Evolutionary conservation across 1,284 basidiomycete genomes (phyloP).

Genomic region (Calocybe gambosa): DNA sequence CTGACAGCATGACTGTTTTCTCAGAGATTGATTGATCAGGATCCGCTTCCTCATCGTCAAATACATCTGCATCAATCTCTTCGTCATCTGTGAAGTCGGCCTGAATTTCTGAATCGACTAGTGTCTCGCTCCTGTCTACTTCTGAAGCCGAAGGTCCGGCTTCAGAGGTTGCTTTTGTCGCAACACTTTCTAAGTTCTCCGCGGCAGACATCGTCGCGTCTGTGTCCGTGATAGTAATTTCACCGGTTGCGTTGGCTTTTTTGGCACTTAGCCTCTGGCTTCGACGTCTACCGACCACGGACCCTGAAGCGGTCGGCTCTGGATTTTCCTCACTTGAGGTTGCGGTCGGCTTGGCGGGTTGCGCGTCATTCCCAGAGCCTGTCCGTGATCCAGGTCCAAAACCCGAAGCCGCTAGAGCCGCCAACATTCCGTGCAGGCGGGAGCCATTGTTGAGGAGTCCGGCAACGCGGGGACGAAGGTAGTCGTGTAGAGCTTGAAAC

Average conservation of each 20-base stretch:
- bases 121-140: constrained; percentile 42
- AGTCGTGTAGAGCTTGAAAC: constrained; percentile 92
- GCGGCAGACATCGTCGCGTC: constrained; percentile 11
- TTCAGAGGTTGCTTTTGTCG: constrained; percentile 21
- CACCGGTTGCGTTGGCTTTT: constrained; percentile 28
- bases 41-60: constrained; percentile 66
- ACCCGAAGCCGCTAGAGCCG: constrained; percentile 79
- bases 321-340: constrained; percentile 29
- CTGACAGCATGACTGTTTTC: constrained; percentile 82
- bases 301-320: constrained; percentile 20
- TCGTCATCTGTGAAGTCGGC: constrained; percentile 78
- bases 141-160: constrained; percentile 24
- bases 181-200: constrained; percentile 7
- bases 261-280: constrained; percentile 82
- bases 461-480: constrained; percentile 85
- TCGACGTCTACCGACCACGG: constrained; percentile 55
- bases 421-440: constrained; percentile 84
- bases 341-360: constrained; percentile 25
- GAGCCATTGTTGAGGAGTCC: constrained; percentile 62
- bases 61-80: constrained; percentile 76
- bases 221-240: constrained; percentile 10
- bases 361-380: constrained; percentile 23
- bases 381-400: constrained; percentile 33
- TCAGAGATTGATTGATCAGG: constrained; percentile 62
- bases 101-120: constrained; percentile 58